Percentiles rank a stretch among this genome's conserved stretches.
phyloP scores from a whole-genome alignment of 2,329 filamentous ascomycete genomes.

The Alternaria incomplexa region DNA sequence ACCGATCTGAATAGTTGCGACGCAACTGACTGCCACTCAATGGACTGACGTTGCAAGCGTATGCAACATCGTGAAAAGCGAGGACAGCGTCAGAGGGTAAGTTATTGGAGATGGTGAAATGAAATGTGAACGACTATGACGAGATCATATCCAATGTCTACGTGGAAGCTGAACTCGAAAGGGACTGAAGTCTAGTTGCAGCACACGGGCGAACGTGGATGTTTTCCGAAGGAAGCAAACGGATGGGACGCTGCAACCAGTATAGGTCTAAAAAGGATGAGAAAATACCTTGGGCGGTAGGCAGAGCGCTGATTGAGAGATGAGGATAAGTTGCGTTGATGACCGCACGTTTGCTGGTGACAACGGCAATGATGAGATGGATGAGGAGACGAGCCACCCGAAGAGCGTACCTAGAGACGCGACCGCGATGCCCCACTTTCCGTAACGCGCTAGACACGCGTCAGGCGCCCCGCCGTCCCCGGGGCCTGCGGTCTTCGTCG shows the following conservation, averaged over 20 bases:
- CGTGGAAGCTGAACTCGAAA: not conserved
- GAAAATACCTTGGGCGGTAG: not conserved
- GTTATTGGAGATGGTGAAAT: not conserved
- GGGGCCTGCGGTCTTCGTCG: not conserved
- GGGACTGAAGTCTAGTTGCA: not conserved
- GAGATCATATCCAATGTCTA: not conserved
- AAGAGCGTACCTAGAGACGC: not conserved
- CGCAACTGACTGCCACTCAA: not conserved
- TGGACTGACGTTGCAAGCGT: not conserved
- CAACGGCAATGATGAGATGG: not conserved
- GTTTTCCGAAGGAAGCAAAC: not conserved
- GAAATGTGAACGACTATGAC: not conserved
- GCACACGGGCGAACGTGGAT: not conserved
- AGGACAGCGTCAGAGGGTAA: not conserved
- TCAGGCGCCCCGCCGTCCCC: not conserved
- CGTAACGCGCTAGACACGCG: not conserved
- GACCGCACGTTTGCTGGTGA: not conserved
- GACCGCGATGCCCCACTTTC: not conserved
- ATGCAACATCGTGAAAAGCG: not conserved
- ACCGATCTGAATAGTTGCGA: not conserved
- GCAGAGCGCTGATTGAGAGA: not conserved
- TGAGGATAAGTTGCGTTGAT: not conserved
- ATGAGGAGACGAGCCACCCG: not conserved
- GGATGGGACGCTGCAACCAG: not conserved
- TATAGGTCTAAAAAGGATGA: not conserved